These are phyloP conservation scores for Botrytis aclada DNA, from an alignment of 2,329 filamentous ascomycete genomes.

Conservation along the genomic window DNA sequence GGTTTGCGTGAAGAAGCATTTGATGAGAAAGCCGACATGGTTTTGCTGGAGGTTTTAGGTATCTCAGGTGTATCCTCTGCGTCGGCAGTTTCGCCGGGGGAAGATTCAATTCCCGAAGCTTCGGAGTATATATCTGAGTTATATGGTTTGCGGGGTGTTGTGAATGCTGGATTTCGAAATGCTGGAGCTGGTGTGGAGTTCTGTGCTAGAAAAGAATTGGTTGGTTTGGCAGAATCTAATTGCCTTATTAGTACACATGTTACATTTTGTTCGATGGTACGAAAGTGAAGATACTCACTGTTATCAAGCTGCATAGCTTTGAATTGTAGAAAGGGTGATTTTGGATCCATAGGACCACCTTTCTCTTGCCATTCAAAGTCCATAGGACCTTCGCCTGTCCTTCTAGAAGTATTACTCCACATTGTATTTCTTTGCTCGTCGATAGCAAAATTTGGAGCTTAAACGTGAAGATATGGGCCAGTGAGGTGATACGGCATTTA, in stretches of 20 bases:
- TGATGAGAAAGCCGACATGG: constrained; percentile 51
- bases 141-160: constrained; percentile 57
- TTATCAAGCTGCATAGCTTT: constrained; percentile 36
- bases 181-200: constrained; percentile 47
- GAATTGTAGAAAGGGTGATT: constrained; percentile 59
- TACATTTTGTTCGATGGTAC: background rate
- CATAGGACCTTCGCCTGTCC: constrained; percentile 61
- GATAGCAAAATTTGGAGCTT: background rate
- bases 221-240: constrained; percentile 42
- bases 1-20: constrained; percentile 46
- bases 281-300: constrained; percentile 26
- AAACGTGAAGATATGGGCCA: constrained; percentile 2
- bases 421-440: constrained; percentile 21
- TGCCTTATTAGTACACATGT: background rate
- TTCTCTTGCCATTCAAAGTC: constrained; percentile 62
- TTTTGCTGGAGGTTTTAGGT: constrained; percentile 48
- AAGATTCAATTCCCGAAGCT: constrained; percentile 56
- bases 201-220: constrained; percentile 45
- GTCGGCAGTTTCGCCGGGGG: constrained; percentile 55
- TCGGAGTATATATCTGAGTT: constrained; percentile 55
- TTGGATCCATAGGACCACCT: constrained; percentile 54
- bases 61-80: constrained; percentile 48
- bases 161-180: constrained; percentile 64
- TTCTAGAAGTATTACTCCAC: constrained; percentile 47
- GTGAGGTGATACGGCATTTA: background rate